A percentile compares a stretch with the other conserved stretches of the same genome.
Conservation (phyloP, 106 monocot genomes). For the Dioscorea dumetorum region DNA sequence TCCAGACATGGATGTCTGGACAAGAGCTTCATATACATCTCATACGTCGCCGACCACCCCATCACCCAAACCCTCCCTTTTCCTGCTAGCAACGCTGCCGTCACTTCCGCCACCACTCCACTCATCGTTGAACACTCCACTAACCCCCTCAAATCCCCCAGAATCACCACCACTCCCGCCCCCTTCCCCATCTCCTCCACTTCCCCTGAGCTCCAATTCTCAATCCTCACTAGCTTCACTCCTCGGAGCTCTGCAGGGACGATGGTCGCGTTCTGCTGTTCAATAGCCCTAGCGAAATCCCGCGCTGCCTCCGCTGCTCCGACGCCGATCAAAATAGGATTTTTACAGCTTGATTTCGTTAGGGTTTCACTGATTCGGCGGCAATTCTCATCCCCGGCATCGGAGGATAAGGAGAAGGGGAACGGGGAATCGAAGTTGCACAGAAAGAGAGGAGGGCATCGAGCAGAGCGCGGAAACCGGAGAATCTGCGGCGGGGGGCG, state of each 20-base stretch:
- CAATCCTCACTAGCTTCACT: slow-evolving; percentile 17
- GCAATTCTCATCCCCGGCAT: slow-evolving; percentile 36
- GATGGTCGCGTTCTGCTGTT: slow-evolving; percentile 18
- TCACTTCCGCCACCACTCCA: slow-evolving; percentile 37
- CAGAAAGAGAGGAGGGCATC: slow-evolving; percentile 42
- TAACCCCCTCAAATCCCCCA: slow-evolving; percentile 61
- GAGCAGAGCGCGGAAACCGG: slow-evolving; percentile 39
- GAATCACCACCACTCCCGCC: slow-evolving; percentile 30
- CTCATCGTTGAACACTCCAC: slow-evolving; percentile 17
- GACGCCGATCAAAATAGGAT: slow-evolving; percentile 60
- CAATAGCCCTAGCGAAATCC: slow-evolving; percentile 32
- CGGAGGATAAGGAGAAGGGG: slow-evolving; percentile 3
- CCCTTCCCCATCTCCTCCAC: slow-evolving; percentile 3
- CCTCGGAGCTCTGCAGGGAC: slow-evolving; percentile 33
- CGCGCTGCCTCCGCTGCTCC: slow-evolving; percentile 45
- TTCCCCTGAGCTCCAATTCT: slow-evolving; percentile 19
- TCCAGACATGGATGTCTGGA: slow-evolving; percentile 27
- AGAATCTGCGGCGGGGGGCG: slow-evolving; percentile 55
- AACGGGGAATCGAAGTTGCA: slow-evolving; percentile 19
- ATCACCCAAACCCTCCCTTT: slow-evolving; percentile 47
- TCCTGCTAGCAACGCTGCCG: slow-evolving; percentile 31
- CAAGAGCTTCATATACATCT: slow-evolving; percentile 37
- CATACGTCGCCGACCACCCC: slow-evolving; percentile 60
- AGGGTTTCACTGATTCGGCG: slow-evolving; percentile 52
- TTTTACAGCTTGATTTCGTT: slow-evolving; percentile 7